phyloP scores from a whole-genome alignment of 495 filamentous ascomycete genomes.

The Aeminium ludgeri region DNA sequence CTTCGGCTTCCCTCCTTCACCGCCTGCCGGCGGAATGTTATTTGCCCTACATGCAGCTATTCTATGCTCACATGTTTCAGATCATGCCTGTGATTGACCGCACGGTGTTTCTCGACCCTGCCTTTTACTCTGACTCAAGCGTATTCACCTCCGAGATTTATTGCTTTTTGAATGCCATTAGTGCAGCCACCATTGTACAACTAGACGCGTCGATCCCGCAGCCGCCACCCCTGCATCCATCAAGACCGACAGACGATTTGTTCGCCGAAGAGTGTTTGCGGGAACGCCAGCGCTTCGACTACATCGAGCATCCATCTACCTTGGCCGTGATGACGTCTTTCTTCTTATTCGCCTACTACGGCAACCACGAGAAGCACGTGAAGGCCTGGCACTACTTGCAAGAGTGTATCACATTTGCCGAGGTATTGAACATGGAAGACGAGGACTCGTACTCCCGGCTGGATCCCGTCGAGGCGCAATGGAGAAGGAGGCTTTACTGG shows the following conservation, averaged over 20 bases:
- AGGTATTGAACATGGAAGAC: constrained; percentile 16
- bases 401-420: constrained; percentile 15
- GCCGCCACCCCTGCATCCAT: constrained; percentile 1
- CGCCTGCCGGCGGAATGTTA: constrained; percentile 13
- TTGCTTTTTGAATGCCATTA: constrained; percentile 15
- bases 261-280: constrained; percentile 17
- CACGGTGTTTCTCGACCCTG: constrained; percentile 14
- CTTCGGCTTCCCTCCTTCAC: background rate
- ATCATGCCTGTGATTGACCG: constrained; percentile 20
- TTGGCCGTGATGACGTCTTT: constrained; percentile 17
- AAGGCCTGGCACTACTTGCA: constrained; percentile 20
- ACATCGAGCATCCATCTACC: constrained; percentile 10
- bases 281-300: constrained; percentile 15
- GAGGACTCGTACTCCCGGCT: constrained; percentile 12
- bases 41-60: constrained; percentile 15
- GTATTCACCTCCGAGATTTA: constrained; percentile 10
- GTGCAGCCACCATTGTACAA: constrained; percentile 16
- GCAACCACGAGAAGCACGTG: constrained; percentile 16
- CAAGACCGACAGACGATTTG: constrained; percentile 11
- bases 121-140: constrained; percentile 5
- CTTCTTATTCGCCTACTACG: constrained; percentile 19
- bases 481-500: constrained; percentile 18
- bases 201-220: constrained; percentile 11
- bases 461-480: constrained; percentile 15
- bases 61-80: constrained; percentile 18